Conservation (phyloP, 1,284 basidiomycete genomes). For the Prillingera fragicola region DNA sequence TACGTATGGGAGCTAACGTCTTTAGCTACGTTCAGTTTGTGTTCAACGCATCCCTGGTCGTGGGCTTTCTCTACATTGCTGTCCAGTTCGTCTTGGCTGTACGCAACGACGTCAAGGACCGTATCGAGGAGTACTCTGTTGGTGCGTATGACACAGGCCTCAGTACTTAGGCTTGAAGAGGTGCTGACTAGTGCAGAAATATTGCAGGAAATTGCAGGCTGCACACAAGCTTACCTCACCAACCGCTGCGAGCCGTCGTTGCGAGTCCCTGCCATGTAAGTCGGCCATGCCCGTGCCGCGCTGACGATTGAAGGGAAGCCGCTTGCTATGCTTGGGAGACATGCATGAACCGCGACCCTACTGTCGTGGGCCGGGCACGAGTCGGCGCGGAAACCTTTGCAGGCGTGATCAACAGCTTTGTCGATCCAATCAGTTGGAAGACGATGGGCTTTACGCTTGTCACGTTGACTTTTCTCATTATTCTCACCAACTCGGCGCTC, state of each 20-base stretch:
- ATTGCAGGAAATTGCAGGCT: slow-evolving; percentile 80
- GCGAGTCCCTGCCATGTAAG: slow-evolving; percentile 71
- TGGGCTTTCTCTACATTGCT: slow-evolving; percentile 77
- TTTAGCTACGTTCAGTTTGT: slow-evolving; percentile 86
- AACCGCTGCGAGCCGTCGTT: slow-evolving; percentile 67
- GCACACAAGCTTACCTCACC: slow-evolving; percentile 68
- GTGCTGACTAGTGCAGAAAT: slow-evolving; percentile 56
- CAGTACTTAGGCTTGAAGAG: background rate
- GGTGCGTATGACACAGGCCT: slow-evolving; percentile 54
- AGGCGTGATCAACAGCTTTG: slow-evolving; percentile 91
- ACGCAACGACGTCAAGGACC: slow-evolving; percentile 80
- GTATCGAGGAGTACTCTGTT: slow-evolving; percentile 81
- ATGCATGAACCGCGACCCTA: slow-evolving; percentile 94
- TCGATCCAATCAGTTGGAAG: slow-evolving; percentile 96
- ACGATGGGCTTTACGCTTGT: slow-evolving; percentile 81
- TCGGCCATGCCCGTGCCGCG: background rate
- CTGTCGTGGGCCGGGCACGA: slow-evolving; percentile 76
- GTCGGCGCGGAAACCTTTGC: slow-evolving; percentile 92
- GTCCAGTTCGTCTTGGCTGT: slow-evolving; percentile 83
- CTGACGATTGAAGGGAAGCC: slow-evolving; percentile 49
- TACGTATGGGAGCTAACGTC: slow-evolving; percentile 18
- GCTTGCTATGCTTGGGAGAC: slow-evolving; percentile 84
- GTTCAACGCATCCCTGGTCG: slow-evolving; percentile 83
- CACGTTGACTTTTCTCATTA: slow-evolving; percentile 69
- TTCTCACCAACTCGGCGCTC: slow-evolving; percentile 75